Conservation (phyloP, 129 eudicot species). For the Flaveria bidentis region DNA sequence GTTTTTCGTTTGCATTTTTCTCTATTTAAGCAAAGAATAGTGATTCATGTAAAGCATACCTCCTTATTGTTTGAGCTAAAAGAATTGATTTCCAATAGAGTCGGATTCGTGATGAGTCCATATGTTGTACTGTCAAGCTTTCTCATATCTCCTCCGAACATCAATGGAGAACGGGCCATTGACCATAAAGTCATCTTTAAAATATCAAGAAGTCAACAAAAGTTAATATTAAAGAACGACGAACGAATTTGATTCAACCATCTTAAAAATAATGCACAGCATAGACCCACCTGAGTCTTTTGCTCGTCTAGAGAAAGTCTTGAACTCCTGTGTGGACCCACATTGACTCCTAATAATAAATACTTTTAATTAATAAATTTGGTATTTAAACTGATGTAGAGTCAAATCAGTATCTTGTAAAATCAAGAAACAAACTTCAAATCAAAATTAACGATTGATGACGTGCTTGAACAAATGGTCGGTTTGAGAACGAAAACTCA, state of each 20-base stretch:
- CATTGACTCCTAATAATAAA: conserved; percentile 51
- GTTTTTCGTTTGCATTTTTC: no score
- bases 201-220: background rate
- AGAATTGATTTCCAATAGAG: conserved; percentile 71
- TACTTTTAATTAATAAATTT: background rate
- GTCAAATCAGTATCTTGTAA: background rate
- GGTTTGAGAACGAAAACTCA: conserved; percentile 20
- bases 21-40: background rate
- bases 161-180: conserved; percentile 93
- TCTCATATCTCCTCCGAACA: conserved; percentile 99
- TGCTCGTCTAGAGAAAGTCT: conserved; percentile 66
- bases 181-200: conserved; percentile 91
- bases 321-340: conserved; percentile 77
- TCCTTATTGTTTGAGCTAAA: conserved; percentile 87
- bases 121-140: conserved; percentile 59
- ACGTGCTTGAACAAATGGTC: conserved; percentile 20
- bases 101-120: conserved; percentile 78
- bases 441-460: background rate
- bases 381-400: background rate
- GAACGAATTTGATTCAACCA: background rate
- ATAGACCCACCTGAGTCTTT: conserved; percentile 63
- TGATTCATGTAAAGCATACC: conserved; percentile 41
- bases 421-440: conserved; percentile 3
- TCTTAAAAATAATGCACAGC: background rate
- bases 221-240: background rate